These are phyloP conservation scores for Pythium aristosporum DNA, from an alignment of 352 stramenopile genomes.

Conservation along the genomic window DNA sequence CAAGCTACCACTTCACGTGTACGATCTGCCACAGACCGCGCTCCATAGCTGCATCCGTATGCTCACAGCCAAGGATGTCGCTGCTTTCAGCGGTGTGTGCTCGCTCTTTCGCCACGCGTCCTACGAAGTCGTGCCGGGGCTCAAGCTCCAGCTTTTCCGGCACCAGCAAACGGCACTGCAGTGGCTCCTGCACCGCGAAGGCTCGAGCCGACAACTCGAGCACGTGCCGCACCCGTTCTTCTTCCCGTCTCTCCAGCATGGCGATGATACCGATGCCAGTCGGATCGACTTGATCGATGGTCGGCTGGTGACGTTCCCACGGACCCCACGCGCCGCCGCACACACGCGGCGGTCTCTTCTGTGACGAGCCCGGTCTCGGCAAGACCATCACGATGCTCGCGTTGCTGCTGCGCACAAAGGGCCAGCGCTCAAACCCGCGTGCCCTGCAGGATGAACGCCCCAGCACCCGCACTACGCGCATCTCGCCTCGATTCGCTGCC, in stretches of 20 bases:
- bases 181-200: constrained; percentile 78
- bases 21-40: constrained; percentile 51
- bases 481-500: constrained; percentile 33
- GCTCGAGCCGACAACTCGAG: constrained; percentile 13
- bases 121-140: constrained; percentile 81
- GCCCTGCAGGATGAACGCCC: not conserved
- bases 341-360: constrained; percentile 74
- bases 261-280: constrained; percentile 15
- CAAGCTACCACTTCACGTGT: constrained; percentile 31
- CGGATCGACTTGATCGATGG: constrained; percentile 59
- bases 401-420: constrained; percentile 74
- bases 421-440: constrained; percentile 32
- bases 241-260: constrained; percentile 23
- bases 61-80: constrained; percentile 56
- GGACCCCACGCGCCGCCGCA: constrained; percentile 31
- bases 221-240: constrained; percentile 48
- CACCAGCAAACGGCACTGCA: constrained; percentile 78
- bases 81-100: constrained; percentile 56
- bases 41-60: constrained; percentile 62
- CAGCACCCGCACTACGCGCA: constrained; percentile 19
- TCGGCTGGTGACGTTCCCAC: constrained; percentile 29
- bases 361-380: constrained; percentile 78
- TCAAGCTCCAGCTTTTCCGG: constrained; percentile 70
- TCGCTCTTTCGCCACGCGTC: constrained; percentile 74
- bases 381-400: constrained; percentile 88